These are phyloP conservation scores for Simmondsia chinensis DNA, from an alignment of 148 eudicot genomes.

Conservation along the genomic window DNA sequence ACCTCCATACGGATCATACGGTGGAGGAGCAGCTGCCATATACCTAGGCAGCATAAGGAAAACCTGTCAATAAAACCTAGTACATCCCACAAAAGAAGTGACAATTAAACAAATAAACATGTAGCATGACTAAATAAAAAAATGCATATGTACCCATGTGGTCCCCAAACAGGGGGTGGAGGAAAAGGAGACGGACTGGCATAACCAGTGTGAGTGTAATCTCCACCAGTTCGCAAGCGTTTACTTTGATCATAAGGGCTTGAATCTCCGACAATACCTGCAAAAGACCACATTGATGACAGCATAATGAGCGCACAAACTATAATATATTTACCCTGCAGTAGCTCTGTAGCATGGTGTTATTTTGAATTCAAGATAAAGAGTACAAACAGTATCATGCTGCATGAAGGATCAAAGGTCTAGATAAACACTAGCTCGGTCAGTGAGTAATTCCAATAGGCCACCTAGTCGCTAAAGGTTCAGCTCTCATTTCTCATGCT, in stretches of 20 bases:
- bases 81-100: background rate
- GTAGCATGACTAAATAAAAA: background rate
- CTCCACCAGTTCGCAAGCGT: slow-evolving; percentile 89
- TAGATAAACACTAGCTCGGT: too few relatives aligned
- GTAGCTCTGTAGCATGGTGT: too few relatives aligned
- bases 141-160: slow-evolving; percentile 55
- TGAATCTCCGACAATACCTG: slow-evolving; percentile 78
- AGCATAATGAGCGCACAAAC: too few relatives aligned
- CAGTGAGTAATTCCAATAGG: too few relatives aligned
- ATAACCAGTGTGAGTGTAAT: slow-evolving; percentile 79
- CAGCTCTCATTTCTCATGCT: too few relatives aligned
- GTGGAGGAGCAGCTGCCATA: slow-evolving; percentile 84
- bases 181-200: slow-evolving; percentile 89
- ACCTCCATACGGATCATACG: slow-evolving; percentile 79
- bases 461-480: too few relatives aligned
- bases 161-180: slow-evolving; percentile 89
- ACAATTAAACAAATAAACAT: slow-evolving; percentile 2
- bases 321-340: too few relatives aligned
- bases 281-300: slow-evolving; percentile 11
- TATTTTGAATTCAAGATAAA: too few relatives aligned
- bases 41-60: slow-evolving; percentile 35
- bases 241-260: slow-evolving; percentile 84
- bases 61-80: background rate
- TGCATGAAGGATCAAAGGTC: too few relatives aligned
- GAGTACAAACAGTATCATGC: too few relatives aligned